Conservation (phyloP, 1,139 yeast genomes). For the Lodderomyces orthopsilosis region DNA sequence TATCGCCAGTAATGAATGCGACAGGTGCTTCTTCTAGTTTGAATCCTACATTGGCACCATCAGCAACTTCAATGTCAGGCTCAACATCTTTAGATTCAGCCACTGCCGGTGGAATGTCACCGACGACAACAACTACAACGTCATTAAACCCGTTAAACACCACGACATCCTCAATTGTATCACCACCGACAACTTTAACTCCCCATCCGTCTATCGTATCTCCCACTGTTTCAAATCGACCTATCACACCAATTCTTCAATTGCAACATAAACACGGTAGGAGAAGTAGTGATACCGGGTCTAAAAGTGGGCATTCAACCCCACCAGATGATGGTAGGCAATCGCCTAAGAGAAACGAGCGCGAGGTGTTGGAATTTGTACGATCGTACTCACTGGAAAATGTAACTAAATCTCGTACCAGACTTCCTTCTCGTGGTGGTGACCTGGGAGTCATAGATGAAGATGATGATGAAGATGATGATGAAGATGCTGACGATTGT, state of each 20-base stretch:
- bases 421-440: background rate
- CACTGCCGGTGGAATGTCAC: background rate
- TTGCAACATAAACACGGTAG: background rate
- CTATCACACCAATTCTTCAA: slow-evolving; percentile 6
- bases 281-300: background rate
- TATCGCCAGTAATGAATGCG: slow-evolving; percentile 13
- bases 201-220: background rate
- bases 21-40: background rate
- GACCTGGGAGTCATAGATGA: slow-evolving; percentile 1
- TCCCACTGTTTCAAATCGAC: background rate
- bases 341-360: background rate
- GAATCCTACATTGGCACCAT: background rate
- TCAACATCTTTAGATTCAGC: background rate
- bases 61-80: background rate
- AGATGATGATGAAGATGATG: background rate
- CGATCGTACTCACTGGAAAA: background rate
- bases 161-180: background rate
- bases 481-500: background rate
- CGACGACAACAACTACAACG: background rate
- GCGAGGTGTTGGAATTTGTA: slow-evolving; percentile 4
- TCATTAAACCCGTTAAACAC: background rate
- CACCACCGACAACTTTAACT: slow-evolving; percentile 3
- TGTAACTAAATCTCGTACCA: background rate
- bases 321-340: slow-evolving; percentile 1
- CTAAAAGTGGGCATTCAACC: background rate